Conservation (phyloP, 192 early-diverging fungal species). For the Chytriomyces sp. region DNA sequence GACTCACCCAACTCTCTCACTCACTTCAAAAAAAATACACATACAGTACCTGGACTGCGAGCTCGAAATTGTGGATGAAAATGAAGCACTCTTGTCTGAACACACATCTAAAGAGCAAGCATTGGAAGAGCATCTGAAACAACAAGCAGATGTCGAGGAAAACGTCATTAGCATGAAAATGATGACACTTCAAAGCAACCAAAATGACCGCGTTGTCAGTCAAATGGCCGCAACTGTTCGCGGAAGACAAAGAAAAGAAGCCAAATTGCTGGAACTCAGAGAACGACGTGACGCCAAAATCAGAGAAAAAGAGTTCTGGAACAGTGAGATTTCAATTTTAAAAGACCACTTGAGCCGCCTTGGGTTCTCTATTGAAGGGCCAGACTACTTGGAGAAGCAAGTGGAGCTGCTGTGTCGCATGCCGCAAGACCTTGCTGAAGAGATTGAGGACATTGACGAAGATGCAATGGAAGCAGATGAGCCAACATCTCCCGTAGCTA, state of each 20-base stretch:
- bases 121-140: constrained; percentile 35
- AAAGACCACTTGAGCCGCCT: constrained; percentile 6
- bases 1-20: not conserved
- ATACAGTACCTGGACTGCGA: constrained; percentile 32
- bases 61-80: constrained; percentile 37
- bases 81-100: constrained; percentile 36
- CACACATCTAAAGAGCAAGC: constrained; percentile 37
- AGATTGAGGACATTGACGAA: constrained; percentile 14
- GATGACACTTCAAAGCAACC: constrained; percentile 19
- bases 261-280: constrained; percentile 12
- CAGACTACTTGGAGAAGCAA: constrained; percentile 3
- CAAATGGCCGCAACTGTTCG: constrained; percentile 20
- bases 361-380: constrained; percentile 3
- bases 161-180: constrained; percentile 27
- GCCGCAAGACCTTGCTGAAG: constrained; percentile 8
- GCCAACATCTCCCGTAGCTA: constrained; percentile 9
- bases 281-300: constrained; percentile 21
- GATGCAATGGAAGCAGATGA: not conserved
- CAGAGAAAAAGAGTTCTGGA: constrained; percentile 33
- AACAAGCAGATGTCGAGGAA: constrained; percentile 31
- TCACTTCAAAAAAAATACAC: not conserved
- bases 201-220: constrained; percentile 15
- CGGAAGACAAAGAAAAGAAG: constrained; percentile 20
- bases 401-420: constrained; percentile 26
- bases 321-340: constrained; percentile 15